phyloP scores from a whole-genome alignment of 257 asterid species.

The Leptodermis oblonga region DNA sequence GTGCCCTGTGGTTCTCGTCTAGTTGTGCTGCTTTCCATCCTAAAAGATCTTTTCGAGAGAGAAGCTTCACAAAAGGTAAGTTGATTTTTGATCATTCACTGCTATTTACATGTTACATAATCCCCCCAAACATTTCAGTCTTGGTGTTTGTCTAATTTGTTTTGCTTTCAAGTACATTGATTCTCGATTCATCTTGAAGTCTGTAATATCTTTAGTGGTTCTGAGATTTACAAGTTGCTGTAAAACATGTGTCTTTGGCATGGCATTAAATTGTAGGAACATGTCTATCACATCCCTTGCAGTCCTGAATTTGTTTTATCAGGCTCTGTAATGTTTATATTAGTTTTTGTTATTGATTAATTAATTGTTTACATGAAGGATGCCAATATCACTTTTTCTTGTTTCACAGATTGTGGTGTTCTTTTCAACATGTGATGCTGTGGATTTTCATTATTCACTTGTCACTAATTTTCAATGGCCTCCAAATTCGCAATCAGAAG shows the following conservation, averaged over 20 bases:
- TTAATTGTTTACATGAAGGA: background rate
- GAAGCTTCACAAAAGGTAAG: slow-evolving; percentile 86
- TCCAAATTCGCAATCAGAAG: slow-evolving; percentile 40
- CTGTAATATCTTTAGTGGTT: background rate
- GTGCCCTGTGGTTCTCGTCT: slow-evolving; percentile 96
- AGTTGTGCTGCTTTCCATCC: slow-evolving; percentile 72
- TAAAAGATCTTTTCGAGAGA: slow-evolving; percentile 79
- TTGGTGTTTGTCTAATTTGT: background rate
- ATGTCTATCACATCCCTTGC: background rate
- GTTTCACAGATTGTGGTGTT: slow-evolving; percentile 74
- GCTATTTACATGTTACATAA: background rate
- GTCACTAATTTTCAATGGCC: slow-evolving; percentile 58
- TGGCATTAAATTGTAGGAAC: background rate
- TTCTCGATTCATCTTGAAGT: background rate
- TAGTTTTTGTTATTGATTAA: background rate
- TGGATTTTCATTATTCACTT: slow-evolving; percentile 82
- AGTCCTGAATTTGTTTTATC: background rate
- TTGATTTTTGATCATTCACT: background rate
- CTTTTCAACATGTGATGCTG: slow-evolving; percentile 94
- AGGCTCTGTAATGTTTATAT: background rate
- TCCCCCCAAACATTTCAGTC: slow-evolving; percentile 5
- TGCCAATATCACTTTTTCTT: background rate
- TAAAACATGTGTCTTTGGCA: background rate
- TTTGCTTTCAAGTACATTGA: background rate
- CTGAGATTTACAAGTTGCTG: background rate